Percentiles rank a stretch among this genome's conserved stretches.
Evolutionary conservation across 2,329 filamentous ascomycete genomes (phyloP).

Genomic region (Penicillium brasilianum): DNA sequence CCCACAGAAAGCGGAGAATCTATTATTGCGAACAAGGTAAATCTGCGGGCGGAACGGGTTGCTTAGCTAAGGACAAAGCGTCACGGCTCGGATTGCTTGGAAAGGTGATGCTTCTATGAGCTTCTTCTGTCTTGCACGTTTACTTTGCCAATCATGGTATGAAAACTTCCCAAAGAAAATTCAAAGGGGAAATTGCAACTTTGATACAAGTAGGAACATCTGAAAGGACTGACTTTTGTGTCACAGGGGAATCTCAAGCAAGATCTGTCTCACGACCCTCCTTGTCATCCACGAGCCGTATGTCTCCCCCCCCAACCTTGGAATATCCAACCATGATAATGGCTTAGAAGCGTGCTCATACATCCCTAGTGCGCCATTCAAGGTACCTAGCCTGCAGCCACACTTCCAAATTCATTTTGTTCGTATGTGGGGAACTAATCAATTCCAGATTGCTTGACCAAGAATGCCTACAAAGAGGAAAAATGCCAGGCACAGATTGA

Average conservation of each 20-base stretch:
- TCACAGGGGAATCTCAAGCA: slow-evolving; percentile 60
- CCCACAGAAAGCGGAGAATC: slow-evolving; percentile 42
- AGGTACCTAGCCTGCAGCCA: slow-evolving; percentile 58
- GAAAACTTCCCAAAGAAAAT: not conserved
- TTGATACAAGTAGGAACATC: not conserved
- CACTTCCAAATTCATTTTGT: not conserved
- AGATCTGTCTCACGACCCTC: slow-evolving; percentile 74
- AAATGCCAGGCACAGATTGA: slow-evolving; percentile 80
- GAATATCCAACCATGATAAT: not conserved
- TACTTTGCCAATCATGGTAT: slow-evolving; percentile 18
- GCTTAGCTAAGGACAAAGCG: slow-evolving; percentile 9
- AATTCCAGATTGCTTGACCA: slow-evolving; percentile 75
- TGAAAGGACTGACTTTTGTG: slow-evolving; percentile 13
- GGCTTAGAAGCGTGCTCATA: slow-evolving; percentile 25
- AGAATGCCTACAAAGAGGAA: slow-evolving; percentile 82
- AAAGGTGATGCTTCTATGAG: slow-evolving; percentile 16
- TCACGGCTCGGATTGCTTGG: not conserved
- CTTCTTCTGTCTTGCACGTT: slow-evolving; percentile 18
- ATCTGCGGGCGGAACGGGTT: not conserved
- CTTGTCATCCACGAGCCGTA: slow-evolving; percentile 85
- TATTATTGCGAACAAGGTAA: slow-evolving; percentile 38
- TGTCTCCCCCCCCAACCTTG: slow-evolving; percentile 36
- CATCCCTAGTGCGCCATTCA: slow-evolving; percentile 79
- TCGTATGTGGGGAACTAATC: slow-evolving; percentile 14
- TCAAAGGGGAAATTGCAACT: not conserved